phyloP scores from a whole-genome alignment of 164 flowering plant genomes.

The Dillenia turbinata region DNA sequence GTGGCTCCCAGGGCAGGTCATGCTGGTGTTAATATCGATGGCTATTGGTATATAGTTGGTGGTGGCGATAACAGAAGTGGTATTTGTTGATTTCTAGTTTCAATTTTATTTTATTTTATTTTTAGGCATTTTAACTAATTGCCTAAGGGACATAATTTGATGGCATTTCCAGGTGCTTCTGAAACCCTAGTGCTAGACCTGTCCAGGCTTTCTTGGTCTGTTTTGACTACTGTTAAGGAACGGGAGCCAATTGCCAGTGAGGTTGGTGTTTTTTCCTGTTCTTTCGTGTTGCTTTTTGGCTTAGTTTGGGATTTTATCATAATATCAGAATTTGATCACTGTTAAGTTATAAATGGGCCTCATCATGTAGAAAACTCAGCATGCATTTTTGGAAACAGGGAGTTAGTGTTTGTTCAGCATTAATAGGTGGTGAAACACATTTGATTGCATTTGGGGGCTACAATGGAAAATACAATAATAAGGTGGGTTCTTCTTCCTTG shows the following conservation, averaged over 20 bases:
- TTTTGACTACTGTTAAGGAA: constrained; percentile 54
- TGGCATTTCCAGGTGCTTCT: constrained; percentile 48
- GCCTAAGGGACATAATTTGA: background rate
- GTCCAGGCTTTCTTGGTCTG: constrained; percentile 79
- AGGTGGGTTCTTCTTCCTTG: constrained; percentile 32
- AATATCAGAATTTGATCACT: too few relatives aligned
- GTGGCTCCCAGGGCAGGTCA: constrained; percentile 91
- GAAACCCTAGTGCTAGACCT: constrained; percentile 73
- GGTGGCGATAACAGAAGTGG: constrained; percentile 95
- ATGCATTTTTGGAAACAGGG: constrained; percentile 47
- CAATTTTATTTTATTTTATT: constrained; percentile 1
- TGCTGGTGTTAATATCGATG: constrained; percentile 64
- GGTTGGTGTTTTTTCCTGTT: constrained; percentile 34
- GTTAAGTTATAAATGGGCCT: too few relatives aligned
- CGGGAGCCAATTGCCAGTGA: constrained; percentile 93
- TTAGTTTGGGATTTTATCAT: background rate
- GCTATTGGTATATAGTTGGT: constrained; percentile 85
- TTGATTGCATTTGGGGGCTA: constrained; percentile 97
- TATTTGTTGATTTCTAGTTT: constrained; percentile 16
- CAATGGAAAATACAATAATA: constrained; percentile 86
- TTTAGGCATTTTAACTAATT: background rate
- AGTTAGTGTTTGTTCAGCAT: constrained; percentile 57
- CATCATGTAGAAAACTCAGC: too few relatives aligned
- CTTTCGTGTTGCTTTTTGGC: background rate
- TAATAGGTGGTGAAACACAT: constrained; percentile 49